Evolutionary conservation across 352 stramenopile genomes (phyloP), one percentile per base, ranked within the genome.

Genomic region (Plasmopara halstedii): DNA sequence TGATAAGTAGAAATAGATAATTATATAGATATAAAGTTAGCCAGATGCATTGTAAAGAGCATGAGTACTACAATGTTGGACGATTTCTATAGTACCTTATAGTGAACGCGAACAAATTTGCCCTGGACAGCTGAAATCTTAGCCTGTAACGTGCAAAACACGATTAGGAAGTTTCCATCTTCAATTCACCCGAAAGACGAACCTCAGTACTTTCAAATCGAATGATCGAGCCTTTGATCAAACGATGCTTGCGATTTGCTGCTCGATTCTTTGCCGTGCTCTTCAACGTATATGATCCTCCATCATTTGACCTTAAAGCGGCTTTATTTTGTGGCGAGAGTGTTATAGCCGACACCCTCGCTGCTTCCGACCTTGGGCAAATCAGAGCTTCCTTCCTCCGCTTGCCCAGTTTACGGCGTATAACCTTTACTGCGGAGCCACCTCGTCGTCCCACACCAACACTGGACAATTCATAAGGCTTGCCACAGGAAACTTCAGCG

Each of bases 51-150:
- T n/a, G n/a, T n/a, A n/a, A n/a, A n/a, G n/a, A n/a, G n/a, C n/a
- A n/a, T n/a, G n/a, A 29, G 25, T 4, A 29, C 7, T 10, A 29
- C 3, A 10, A 11, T 29, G 25, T 2, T 29, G 25, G 11, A 11
- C 7, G 11, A 11, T 4, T 29, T 10, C 3, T 10, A 29, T 10
- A 4, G 3, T 55, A 83, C 76, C 57, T 89, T 89, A 60, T 89
- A 88, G 36, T 88, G 80, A 6, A 92, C 56, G 13, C 80, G 77
- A 44, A 89, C 73, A 34, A 74, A 85, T 25, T 82, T 80, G 56
- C 78, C 77, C 29, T 88, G 67, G 4, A 92, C 67, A 1, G 74
- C 76, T 2, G 60, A 69, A 18, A 91, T 60, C 39, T 75, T 80
- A 2, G 73, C 79, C 75, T 88, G 36, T 22, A 31, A 33, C 35